Base-by-base conservation (phyloP, 495 filamentous ascomycete species). In the Platismatia glauca region DNA sequence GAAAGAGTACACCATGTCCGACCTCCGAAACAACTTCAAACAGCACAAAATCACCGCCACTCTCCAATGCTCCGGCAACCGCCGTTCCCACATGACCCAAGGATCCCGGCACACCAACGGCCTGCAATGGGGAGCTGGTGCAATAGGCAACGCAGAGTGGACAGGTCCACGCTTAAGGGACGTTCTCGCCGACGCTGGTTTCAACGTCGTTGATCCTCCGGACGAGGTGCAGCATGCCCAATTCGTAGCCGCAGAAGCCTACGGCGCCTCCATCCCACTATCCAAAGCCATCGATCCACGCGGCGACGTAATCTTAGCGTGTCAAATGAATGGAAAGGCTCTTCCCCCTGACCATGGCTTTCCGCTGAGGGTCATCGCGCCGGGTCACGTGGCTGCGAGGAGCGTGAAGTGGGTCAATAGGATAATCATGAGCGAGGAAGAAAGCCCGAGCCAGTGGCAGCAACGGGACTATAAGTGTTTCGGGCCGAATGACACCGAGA, bases 61-160 rank as follows among this genome's bases (percentile, higher is more conserved):
- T 11, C 64, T 87, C 18, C 82, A 84, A 38, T 88, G 85, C 68
- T 81, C 80, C 43, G 85, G 85, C 5, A 87, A 85, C 69, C 75
- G 85, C 7, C 72, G 85, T 0, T 79, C 77, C 38, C 81, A 87
- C 67, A 84, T 87, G 79, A 86, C 78, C 34, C 70, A 73, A 44
- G 72, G 79, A 24, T 78, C 75, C 13, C 74, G 76, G 22, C 74
- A 77, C 55, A 81, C 82, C 8, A 83, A 80, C 34, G 85, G 84
- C 0, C 70, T 87, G 50, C 80, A 85, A 61, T 87, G 81, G 81
- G 77, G 74, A 0, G 77, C 80, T 5, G 84, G 81, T 1, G 85
- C 82, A 20, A 83, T 84, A 34, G 76, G 79, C 52, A 84, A 80
- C 62, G 82, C 84, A 7, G 78, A 79, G 56, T 88, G 84, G 84